phyloP scores from a whole-genome alignment of 768 basidiomycete genomes.

The Infundibulicybe gibba region DNA sequence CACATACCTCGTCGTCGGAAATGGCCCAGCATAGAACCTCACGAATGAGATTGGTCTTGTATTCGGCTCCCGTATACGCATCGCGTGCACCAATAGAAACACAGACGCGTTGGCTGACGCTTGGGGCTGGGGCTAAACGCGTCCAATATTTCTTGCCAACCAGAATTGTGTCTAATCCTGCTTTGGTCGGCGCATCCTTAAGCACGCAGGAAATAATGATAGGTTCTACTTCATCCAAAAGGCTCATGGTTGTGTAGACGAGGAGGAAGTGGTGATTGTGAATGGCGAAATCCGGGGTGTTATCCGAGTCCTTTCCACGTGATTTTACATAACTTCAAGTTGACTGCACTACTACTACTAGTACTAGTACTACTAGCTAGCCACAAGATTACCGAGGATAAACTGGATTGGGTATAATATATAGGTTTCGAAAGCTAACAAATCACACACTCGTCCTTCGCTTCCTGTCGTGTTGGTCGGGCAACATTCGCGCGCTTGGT shows the following conservation, averaged over 20 bases:
- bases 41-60: neutral
- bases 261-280: too few species aligned
- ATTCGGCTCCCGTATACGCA: conserved; percentile 1
- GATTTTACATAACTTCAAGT: neutral
- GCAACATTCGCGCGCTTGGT: conserved; percentile 73
- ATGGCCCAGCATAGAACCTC: conserved; percentile 28
- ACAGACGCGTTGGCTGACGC: conserved; percentile 8
- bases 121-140: conserved; percentile 7
- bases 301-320: too few species aligned
- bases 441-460: conserved; percentile 91
- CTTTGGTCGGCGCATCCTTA: conserved; percentile 8
- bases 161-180: conserved; percentile 18
- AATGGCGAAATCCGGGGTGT: too few species aligned
- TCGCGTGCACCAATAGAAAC: conserved; percentile 11
- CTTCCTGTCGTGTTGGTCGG: conserved; percentile 90
- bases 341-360: neutral
- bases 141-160: conserved; percentile 29
- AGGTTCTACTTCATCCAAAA: conserved; percentile 20
- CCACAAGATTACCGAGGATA: conserved; percentile 7
- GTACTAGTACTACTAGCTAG: too few species aligned
- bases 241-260: conserved; percentile 19
- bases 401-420: conserved; percentile 1
- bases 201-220: conserved; percentile 21
- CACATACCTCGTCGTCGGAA: conserved; percentile 32
- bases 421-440: conserved; percentile 31